These are phyloP conservation scores for Oxyria digyna DNA, from an alignment of 148 eudicot genomes.

Conservation along the genomic window DNA sequence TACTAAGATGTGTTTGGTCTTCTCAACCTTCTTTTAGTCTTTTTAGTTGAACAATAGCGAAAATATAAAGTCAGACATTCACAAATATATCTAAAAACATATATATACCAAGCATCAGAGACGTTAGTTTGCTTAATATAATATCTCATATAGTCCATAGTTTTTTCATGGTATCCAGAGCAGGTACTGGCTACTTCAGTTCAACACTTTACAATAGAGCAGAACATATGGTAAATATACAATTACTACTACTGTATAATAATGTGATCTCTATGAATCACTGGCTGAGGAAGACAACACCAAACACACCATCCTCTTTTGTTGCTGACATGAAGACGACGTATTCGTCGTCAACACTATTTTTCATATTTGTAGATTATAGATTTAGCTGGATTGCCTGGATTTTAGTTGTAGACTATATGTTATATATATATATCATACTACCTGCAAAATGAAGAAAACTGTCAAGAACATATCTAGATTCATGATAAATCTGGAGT, in stretches of 20 bases:
- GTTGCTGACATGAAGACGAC: background rate
- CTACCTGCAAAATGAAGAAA: background rate
- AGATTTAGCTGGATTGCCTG: background rate
- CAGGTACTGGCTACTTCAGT: background rate
- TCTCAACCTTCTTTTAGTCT: too few species aligned
- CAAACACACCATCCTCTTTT: background rate
- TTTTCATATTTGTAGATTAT: background rate
- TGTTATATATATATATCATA: background rate
- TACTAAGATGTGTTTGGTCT: too few species aligned
- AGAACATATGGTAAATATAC: background rate
- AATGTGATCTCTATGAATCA: background rate
- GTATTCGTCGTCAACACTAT: background rate
- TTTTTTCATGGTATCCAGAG: background rate
- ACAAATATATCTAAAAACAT: background rate
- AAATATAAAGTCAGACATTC: background rate
- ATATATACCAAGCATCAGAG: background rate
- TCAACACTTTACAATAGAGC: background rate
- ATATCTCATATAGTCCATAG: background rate
- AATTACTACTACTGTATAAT: background rate
- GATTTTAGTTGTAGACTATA: background rate
- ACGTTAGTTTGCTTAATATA: background rate
- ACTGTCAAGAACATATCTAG: background rate
- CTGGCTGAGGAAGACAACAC: background rate
- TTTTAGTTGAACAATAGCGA: too few species aligned
- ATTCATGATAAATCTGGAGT: background rate